Evolutionary conservation across 2,329 filamentous ascomycete genomes (phyloP), one percentile per base, ranked within the genome.

Genomic region (Aspergillus persii): DNA sequence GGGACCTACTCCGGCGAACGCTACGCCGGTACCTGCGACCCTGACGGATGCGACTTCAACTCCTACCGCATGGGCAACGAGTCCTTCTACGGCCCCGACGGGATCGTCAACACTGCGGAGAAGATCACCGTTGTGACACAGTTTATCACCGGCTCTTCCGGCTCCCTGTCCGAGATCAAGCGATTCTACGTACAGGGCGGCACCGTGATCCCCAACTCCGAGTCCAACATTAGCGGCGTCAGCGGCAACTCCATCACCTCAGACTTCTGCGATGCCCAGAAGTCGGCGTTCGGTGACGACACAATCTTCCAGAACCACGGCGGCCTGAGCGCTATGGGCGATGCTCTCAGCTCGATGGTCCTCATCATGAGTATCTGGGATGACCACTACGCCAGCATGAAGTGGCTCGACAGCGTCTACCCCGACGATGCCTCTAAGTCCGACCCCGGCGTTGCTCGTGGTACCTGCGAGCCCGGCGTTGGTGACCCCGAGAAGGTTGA

Each of bases 31-130:
- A 74, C 82, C 61, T 89, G 87, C 72, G 87, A 89, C 73, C 84
- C 86, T 65, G 86, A 88, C 69, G 87, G 87, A n/a, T 90, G 87
- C 70, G 87, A 89, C 72, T 89, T 87, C 82, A 89, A 89, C 81
- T 71, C 81, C 49, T 89, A 85, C 81, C 86, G 87, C 70, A 80
- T 85, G 80, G 87, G 87, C 63, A 81, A 86, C 75, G 77, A 78
- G 54, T 76, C 77, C 71, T 90, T 88, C 79, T 89, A 86, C 77
- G 87, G 86, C 60, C 75, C 80, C 2, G 78, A 79, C 64, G 78
- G 77, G 68, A 86, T 78, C 54, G 76, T 89, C 64, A 82, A 89
- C 71, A 87, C 86, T 54, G 80, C 69, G 56, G 77, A 80, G 69
- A 81, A 82, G 63, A 74, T 89, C 67, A 89, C 86, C 12, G 86